Base-by-base conservation (phyloP, 805 yeast species). In the Pichia kluyveri region DNA sequence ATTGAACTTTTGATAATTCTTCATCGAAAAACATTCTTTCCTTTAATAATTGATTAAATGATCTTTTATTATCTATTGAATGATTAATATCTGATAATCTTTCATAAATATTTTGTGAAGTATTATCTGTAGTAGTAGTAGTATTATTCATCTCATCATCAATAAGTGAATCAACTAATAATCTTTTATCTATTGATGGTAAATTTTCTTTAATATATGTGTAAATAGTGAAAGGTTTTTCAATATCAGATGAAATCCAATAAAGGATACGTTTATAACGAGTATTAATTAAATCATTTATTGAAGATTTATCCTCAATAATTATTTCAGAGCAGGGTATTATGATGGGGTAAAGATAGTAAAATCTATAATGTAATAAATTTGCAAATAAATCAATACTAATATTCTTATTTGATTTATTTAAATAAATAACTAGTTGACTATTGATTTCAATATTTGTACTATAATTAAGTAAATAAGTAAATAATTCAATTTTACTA, bases 31-130 rank as follows among this genome's bases (percentile, higher is more conserved):
- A 59, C 11, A 71, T 56, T n/a, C 60, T 62, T 2, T 51, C 27
- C 19, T 61, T 52, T 39, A 69, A 54, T 38, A 59, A 23, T 2
- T 55, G 47, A 15, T 59, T 44, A 14, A 52, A 55, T 19, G 54
- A 44, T 3, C 19, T 37, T 7, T 49, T 11, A 23, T 48, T 46
- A 30, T 43, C 47, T 30, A 6, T 40, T 43, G 32, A 30, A 30
- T 23, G 26, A 8, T 42, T 18, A 18, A 45, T 26, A 8, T 40
- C 30, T n/a, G 31, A 42, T 18, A 41, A 30, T 6, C 49, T 28
- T 26, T 59, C 38, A 26, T 65, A 62, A 41, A 64, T 61, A 1
- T 65, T 54, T 71, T 71, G 69, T 8, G 70, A 59, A 43, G 65
- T 63, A n/a, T n/a, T n/a, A n/a, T n/a, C n/a, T 2, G 69, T 41